phyloP scores from a whole-genome alignment of 331 rosid genomes.

The Spiraea crenata region DNA sequence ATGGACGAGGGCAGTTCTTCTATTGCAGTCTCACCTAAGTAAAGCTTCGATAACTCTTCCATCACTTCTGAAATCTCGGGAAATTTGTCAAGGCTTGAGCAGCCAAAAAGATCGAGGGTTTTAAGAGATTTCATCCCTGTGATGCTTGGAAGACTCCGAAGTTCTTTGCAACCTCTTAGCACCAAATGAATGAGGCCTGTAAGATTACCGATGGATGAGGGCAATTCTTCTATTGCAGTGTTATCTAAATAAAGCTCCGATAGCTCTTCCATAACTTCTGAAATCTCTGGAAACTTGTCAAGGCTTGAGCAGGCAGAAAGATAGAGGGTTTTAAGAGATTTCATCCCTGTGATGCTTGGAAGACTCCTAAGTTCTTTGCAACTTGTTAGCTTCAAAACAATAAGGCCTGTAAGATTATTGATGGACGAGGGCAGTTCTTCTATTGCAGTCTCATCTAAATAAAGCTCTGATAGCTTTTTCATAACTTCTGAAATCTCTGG shows the following conservation, averaged over 20 bases:
- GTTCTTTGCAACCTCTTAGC: not conserved
- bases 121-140: too few species aligned
- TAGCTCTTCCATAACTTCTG: not conserved
- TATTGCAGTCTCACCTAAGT: too few species aligned
- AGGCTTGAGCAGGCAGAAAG: not conserved
- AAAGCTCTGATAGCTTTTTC: not conserved
- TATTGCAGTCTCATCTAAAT: not conserved
- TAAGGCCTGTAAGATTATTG: not conserved
- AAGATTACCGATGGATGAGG: not conserved
- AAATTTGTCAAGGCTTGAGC: too few species aligned
- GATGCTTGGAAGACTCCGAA: not conserved
- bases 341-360: not conserved
- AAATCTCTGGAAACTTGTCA: not conserved
- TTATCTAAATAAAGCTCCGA: not conserved
- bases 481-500: slow-evolving; percentile 1
- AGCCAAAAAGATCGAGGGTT: too few species aligned
- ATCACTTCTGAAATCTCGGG: too few species aligned
- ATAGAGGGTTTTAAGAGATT: not conserved
- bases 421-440: not conserved
- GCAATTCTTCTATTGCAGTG: not conserved
- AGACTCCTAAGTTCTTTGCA: not conserved
- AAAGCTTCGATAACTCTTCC: too few species aligned
- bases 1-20: too few species aligned
- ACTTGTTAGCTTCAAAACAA: not conserved
- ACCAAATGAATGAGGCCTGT: not conserved